Conservation (phyloP, 2,329 filamentous ascomycete genomes). For the Apiospora koreana region DNA sequence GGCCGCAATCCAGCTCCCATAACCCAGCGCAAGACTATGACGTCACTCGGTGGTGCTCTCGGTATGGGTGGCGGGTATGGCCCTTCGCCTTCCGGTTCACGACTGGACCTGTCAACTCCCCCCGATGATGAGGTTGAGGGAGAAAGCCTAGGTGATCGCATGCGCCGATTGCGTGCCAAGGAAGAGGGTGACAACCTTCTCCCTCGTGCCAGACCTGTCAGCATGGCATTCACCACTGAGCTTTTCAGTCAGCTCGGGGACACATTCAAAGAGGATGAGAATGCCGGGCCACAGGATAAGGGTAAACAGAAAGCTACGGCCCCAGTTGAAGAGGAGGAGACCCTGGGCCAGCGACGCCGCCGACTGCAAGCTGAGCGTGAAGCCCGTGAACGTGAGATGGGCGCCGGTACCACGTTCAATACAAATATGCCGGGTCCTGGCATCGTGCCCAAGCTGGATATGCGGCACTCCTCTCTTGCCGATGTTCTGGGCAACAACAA, state of each 20-base stretch:
- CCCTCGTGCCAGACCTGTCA: constrained; percentile 59
- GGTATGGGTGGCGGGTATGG: constrained; percentile 27
- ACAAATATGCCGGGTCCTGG: constrained; percentile 7
- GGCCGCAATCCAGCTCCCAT: constrained; percentile 53
- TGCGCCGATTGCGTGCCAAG: constrained; percentile 63
- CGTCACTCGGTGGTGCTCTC: constrained; percentile 38
- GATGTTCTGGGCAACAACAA: constrained; percentile 55
- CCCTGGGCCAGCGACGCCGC: constrained; percentile 73
- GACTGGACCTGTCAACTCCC: constrained; percentile 33
- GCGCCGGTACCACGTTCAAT: constrained; percentile 32
- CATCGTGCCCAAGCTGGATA: constrained; percentile 45
- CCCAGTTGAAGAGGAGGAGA: constrained; percentile 66
- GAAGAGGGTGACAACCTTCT: constrained; percentile 49
- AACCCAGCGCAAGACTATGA: constrained; percentile 45
- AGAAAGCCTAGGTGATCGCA: constrained; percentile 68
- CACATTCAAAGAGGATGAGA: constrained; percentile 45
- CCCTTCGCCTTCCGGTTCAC: constrained; percentile 23
- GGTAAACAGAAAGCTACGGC: constrained; percentile 30
- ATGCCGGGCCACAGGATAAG: constrained; percentile 33
- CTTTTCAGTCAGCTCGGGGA: constrained; percentile 65
- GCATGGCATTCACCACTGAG: constrained; percentile 67
- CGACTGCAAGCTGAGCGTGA: constrained; percentile 71
- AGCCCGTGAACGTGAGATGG: constrained; percentile 60
- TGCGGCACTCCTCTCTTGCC: constrained; percentile 48
- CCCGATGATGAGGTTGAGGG: constrained; percentile 57